Percentiles rank a stretch among this genome's conserved stretches.
phyloP scores from a whole-genome alignment of 176 grass and related monocot species.

The Typha latifolia region DNA sequence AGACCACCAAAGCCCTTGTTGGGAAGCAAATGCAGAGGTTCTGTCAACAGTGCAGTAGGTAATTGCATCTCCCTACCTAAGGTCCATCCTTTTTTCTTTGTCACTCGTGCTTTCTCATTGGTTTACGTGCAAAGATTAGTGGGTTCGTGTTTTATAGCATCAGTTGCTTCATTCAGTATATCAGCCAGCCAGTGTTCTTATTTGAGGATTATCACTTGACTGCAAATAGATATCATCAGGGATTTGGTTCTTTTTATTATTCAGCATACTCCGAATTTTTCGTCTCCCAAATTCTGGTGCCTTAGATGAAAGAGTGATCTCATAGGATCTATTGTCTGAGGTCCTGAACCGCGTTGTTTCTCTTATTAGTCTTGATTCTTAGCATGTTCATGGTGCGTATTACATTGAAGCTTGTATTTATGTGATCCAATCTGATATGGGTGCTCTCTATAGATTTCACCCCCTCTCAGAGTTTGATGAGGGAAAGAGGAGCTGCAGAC shows the following conservation, averaged over 20 bases:
- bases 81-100: background rate
- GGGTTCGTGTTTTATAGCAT: slow-evolving; percentile 22
- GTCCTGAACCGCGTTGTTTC: too few relatives aligned
- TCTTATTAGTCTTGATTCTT: too few relatives aligned
- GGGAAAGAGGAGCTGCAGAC: slow-evolving; percentile 92
- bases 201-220: too few relatives aligned
- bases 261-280: background rate
- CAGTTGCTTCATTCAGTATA: too few relatives aligned
- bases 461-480: slow-evolving; percentile 90
- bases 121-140: slow-evolving; percentile 14
- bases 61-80: slow-evolving; percentile 16
- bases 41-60: slow-evolving; percentile 99
- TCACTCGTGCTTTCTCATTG: background rate
- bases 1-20: slow-evolving; percentile 78
- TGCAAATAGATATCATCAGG: too few relatives aligned
- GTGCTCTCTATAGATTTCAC: slow-evolving; percentile 60
- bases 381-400: too few relatives aligned
- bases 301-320: too few relatives aligned
- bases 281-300: background rate
- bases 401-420: background rate
- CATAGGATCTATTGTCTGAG: too few relatives aligned
- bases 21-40: slow-evolving; percentile 88
- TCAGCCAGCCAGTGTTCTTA: too few relatives aligned
- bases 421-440: background rate
- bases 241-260: background rate